Evolutionary conservation across 805 yeast species (phyloP).

Genomic region (Yarrowia sp.): DNA sequence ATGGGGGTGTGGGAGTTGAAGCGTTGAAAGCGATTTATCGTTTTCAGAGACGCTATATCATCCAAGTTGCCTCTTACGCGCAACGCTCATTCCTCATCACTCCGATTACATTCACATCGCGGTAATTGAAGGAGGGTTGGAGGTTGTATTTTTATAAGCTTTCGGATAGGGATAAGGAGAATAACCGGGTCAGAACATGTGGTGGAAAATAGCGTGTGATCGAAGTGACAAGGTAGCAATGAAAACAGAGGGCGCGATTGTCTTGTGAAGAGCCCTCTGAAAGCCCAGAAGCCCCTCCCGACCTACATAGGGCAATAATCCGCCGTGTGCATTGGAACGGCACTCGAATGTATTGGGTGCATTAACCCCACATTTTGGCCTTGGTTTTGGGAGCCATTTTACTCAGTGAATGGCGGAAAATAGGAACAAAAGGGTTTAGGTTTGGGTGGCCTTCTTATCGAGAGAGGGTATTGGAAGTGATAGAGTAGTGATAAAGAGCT

Average conservation of each 20-base stretch:
- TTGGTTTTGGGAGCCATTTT: slow-evolving; percentile 21
- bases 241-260: too few relatives aligned
- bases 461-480: not conserved
- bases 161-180: slow-evolving; percentile 4
- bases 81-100: too few relatives aligned
- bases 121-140: slow-evolving; percentile 18
- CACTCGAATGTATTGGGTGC: slow-evolving; percentile 13
- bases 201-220: slow-evolving; percentile 5
- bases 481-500: not conserved
- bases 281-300: not conserved
- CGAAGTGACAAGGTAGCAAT: not conserved
- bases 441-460: not conserved
- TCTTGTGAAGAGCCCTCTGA: too few relatives aligned
- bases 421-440: slow-evolving; percentile 13
- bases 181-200: slow-evolving; percentile 35
- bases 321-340: slow-evolving; percentile 20
- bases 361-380: slow-evolving; percentile 31
- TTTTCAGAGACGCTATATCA: too few relatives aligned
- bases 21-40: too few relatives aligned
- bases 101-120: not conserved
- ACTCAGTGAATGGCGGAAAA: slow-evolving; percentile 29
- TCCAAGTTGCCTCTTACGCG: too few relatives aligned
- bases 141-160: slow-evolving; percentile 13
- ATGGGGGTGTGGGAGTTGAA: too few relatives aligned
- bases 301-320: not conserved